These are phyloP conservation scores for Hypoxylon crocopeplum DNA, from an alignment of 495 filamentous ascomycete genomes.

Conservation along the genomic window DNA sequence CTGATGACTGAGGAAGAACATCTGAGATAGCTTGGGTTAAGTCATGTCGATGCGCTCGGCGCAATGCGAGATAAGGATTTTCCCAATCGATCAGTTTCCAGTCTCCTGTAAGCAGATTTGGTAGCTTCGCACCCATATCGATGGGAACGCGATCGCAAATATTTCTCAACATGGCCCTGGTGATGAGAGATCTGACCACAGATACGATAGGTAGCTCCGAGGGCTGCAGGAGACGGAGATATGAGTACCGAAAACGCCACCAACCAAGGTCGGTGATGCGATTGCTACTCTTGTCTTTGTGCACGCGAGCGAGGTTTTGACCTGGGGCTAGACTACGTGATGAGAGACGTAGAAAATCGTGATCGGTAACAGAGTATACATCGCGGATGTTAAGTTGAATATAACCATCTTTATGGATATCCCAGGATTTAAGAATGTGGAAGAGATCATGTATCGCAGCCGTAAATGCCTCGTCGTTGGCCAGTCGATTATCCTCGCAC, in stretches of 20 bases:
- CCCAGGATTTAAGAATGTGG: background rate
- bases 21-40: background rate
- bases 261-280: background rate
- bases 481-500: background rate
- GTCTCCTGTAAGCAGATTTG: background rate
- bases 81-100: background rate
- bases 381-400: background rate
- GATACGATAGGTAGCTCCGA: background rate
- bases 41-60: background rate
- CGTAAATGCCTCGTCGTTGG: background rate
- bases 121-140: background rate
- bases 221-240: background rate
- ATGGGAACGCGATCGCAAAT: background rate
- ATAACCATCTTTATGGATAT: background rate
- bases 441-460: background rate
- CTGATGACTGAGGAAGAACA: no score
- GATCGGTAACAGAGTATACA: background rate
- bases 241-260: background rate
- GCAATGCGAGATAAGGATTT: background rate
- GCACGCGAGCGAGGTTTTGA: no score
- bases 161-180: background rate
- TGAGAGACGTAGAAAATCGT: background rate
- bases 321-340: no score
- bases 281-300: background rate
- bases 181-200: background rate